These are phyloP conservation scores for Lenzites betulinus DNA, from an alignment of 768 basidiomycete species.

Conservation along the genomic window DNA sequence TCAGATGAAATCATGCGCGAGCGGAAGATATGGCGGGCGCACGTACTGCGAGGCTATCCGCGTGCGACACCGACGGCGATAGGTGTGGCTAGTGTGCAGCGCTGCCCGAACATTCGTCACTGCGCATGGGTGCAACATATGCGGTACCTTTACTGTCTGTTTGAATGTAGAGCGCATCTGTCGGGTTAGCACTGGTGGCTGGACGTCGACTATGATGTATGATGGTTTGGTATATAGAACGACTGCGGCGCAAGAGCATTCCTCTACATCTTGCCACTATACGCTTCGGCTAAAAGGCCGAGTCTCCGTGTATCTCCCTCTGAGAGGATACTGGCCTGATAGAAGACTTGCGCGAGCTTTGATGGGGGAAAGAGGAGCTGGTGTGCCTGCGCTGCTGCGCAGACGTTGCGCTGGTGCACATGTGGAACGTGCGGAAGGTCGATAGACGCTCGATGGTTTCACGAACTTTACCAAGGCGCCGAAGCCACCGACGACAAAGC, in stretches of 20 bases:
- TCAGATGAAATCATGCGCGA: constrained; percentile 11
- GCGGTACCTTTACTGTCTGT: background rate
- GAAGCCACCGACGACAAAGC: constrained; percentile 19
- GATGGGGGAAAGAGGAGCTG: too few species aligned
- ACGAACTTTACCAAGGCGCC: background rate
- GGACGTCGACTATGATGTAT: too few species aligned
- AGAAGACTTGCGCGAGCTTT: too few species aligned
- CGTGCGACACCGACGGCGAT: background rate
- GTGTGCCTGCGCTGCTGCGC: background rate
- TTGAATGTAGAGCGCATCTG: background rate
- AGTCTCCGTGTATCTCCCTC: too few species aligned
- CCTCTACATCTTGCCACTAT: background rate
- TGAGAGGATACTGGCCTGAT: too few species aligned
- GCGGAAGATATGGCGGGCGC: background rate
- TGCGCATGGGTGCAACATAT: background rate
- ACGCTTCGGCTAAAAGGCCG: background rate
- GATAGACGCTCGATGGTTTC: background rate
- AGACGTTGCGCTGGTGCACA: background rate
- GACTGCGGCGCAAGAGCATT: background rate
- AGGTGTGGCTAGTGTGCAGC: background rate
- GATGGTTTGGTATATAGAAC: background rate
- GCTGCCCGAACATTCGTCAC: background rate
- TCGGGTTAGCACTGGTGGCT: too few species aligned
- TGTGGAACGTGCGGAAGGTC: background rate
- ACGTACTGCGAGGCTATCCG: constrained; percentile 17